Base-by-base conservation (phyloP, 2,329 filamentous ascomycete species). In the Stemphylium vesicarium region DNA sequence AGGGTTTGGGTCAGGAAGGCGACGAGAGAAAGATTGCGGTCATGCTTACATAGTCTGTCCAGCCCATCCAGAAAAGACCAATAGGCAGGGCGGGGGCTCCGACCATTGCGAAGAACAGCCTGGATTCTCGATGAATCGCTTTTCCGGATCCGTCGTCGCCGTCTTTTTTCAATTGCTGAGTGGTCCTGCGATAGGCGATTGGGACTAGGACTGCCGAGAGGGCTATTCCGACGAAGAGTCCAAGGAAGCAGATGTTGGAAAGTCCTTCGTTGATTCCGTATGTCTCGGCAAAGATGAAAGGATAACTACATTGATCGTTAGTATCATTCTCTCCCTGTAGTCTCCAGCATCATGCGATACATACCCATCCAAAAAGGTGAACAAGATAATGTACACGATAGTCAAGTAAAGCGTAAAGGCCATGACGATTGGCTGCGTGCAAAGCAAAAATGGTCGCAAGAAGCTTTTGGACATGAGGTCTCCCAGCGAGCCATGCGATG, bases 41-140 rank as follows among this genome's bases (percentile, higher is more conserved):
- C 57, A 10, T 4, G 22, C 62, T 52, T 13, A 62, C 59, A 50
- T 78, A 75, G 32, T 77, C 74, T 0, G 80, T 84, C 84, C 83
- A 86, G 0, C 78, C 84, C 71, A 86, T 82, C 83, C 83, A 86
- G 66, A 86, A 84, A 2, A 86, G 73, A 1, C 74, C 76, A 26
- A 84, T 71, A 0, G 84, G 82, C 1, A 86, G 77, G 0, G 77
- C 69, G 0, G 81, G 78, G 0, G 81, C 78, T 9, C 78, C 78
- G 4, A 83, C 71, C 70, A 86, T 85, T 2, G 77, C 77, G 43
- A 79, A 83, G 75, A 84, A 40, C 7, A 86, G 71, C 5, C 83
- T 76, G 35, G 82, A 81, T 53, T 86, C 84, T 0, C 83, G 83
- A 2, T 79, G 73, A 6, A 84, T 71, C 5, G 69, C 62, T 4